A percentile compares a stretch with the other conserved stretches of the same genome.
Conservation (phyloP, 1,284 basidiomycete species). For the Limonomyces culmigenus region DNA sequence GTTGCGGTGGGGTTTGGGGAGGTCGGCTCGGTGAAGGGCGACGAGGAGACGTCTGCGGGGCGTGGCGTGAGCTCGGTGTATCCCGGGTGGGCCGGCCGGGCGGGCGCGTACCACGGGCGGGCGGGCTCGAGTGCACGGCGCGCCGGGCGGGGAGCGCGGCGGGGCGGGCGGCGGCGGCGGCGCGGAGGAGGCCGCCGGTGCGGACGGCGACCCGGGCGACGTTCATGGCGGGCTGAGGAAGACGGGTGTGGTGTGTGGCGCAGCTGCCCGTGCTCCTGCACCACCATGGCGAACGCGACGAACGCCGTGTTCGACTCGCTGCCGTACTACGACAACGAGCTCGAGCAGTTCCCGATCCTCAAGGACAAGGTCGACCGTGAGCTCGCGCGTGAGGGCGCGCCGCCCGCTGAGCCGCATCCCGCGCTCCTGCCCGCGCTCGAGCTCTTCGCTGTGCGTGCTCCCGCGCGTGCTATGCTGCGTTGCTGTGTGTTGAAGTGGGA, state of each 20-base stretch:
- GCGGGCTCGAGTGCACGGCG: conserved; percentile 26
- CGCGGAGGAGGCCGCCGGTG: not conserved
- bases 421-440: conserved; percentile 52
- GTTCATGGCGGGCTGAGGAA: conserved; percentile 24
- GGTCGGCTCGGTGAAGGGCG: conserved; percentile 76
- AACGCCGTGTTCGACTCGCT: conserved; percentile 59
- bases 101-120: conserved; percentile 25
- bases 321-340: conserved; percentile 90
- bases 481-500: not conserved
- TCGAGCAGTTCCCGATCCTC: conserved; percentile 59
- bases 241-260: conserved; percentile 5
- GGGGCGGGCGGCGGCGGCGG: too few relatives aligned
- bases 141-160: not conserved
- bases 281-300: conserved; percentile 5
- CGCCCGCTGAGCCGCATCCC: conserved; percentile 38
- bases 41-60: conserved; percentile 49
- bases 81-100: conserved; percentile 1
- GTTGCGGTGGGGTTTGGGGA: conserved; percentile 71
- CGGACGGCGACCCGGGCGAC: conserved; percentile 26
- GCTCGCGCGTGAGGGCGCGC: conserved; percentile 46
- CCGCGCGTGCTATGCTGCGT: conserved; percentile 9
- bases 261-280: conserved; percentile 2
- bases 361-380: conserved; percentile 60
- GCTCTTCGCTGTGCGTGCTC: conserved; percentile 45
- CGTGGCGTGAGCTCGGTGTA: conserved; percentile 11